Conservation (phyloP, 164 flowering plant species). For the Piper longum region DNA sequence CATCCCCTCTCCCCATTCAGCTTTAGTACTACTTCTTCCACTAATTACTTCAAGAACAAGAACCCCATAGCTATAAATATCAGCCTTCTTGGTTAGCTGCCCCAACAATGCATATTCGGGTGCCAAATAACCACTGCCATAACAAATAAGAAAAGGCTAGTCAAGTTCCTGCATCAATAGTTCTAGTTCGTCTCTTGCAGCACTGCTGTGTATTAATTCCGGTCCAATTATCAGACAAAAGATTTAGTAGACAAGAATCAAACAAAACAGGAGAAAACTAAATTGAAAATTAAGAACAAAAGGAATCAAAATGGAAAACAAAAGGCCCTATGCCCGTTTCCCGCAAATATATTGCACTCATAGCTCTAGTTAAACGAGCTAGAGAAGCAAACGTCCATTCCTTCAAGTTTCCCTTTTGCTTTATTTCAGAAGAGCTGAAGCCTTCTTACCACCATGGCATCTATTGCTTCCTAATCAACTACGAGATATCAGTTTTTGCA, state of each 20-base stretch:
- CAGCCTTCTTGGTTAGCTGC: conserved; percentile 73
- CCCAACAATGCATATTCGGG: conserved; percentile 75
- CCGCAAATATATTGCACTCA: background rate
- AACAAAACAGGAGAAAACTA: too few species aligned
- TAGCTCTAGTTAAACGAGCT: background rate
- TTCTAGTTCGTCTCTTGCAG: too few species aligned
- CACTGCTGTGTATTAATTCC: too few species aligned
- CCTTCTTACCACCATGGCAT: background rate
- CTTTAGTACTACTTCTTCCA: conserved; percentile 56
- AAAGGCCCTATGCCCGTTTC: background rate
- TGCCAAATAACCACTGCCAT: conserved; percentile 73
- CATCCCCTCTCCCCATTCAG: conserved; percentile 51
- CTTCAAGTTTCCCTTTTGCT: too few species aligned
- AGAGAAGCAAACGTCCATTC: background rate
- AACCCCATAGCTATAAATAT: conserved; percentile 80
- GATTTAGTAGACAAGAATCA: too few species aligned
- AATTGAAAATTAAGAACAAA: too few species aligned
- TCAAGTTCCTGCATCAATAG: background rate
- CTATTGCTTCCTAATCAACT: too few species aligned
- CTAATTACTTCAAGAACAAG: conserved; percentile 69
- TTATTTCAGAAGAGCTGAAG: background rate
- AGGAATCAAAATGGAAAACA: too few species aligned
- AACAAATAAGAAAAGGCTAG: background rate
- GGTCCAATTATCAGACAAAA: too few species aligned
- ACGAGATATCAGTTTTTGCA: too few species aligned